phyloP scores from a whole-genome alignment of 129 eudicot genomes.

The Chrysanthemum lavandulifolium region DNA sequence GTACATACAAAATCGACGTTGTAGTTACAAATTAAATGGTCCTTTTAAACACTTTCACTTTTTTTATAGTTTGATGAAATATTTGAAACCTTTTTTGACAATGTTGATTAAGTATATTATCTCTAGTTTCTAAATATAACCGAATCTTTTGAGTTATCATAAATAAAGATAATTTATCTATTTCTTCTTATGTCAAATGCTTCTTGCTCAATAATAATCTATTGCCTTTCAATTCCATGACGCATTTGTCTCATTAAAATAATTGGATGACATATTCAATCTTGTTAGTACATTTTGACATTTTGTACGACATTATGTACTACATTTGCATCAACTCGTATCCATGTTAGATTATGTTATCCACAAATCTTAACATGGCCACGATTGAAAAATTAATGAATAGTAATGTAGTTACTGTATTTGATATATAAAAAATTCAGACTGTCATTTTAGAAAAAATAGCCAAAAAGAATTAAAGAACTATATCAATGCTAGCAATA shows the following conservation, averaged over 20 bases:
- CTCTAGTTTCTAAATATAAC: background rate
- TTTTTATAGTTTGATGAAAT: background rate
- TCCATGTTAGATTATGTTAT: background rate
- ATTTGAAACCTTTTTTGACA: too few relatives aligned
- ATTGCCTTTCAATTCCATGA: background rate
- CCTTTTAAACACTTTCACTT: background rate
- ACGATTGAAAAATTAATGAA: background rate
- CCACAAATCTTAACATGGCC: background rate
- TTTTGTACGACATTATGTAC: constrained; percentile 20
- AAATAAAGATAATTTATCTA: background rate
- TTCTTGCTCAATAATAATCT: background rate
- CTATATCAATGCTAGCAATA: too few relatives aligned
- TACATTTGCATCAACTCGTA: background rate
- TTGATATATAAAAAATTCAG: too few relatives aligned
- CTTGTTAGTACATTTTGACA: constrained; percentile 26
- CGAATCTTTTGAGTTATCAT: background rate
- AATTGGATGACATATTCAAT: constrained; percentile 1
- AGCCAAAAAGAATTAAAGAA: too few relatives aligned
- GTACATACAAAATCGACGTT: too few relatives aligned
- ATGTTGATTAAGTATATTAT: background rate
- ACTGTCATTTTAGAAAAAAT: too few relatives aligned
- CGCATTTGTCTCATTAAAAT: background rate
- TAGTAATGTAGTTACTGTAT: background rate
- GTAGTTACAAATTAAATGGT: too few relatives aligned
- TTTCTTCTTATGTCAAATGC: background rate